These are phyloP conservation scores for Ambrosia artemisiifolia DNA, from an alignment of 129 eudicot species.

Conservation along the genomic window DNA sequence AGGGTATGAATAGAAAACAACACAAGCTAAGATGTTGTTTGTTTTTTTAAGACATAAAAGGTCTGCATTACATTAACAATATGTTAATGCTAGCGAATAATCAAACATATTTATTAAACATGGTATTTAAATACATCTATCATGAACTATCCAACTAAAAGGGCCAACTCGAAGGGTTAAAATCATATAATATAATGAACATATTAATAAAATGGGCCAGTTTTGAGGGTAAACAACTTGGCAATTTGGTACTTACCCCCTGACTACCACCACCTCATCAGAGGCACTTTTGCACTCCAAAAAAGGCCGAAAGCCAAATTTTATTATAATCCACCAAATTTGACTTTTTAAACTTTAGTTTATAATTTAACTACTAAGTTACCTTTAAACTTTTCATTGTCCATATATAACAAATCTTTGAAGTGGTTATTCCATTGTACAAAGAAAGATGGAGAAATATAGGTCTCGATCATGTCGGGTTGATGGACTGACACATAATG, in stretches of 20 bases:
- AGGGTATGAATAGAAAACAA: no score
- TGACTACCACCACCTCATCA: constrained; percentile 11
- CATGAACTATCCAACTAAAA: neutral
- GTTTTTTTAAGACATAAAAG: no score
- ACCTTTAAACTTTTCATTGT: neutral
- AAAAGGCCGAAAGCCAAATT: constrained; percentile 24
- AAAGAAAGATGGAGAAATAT: constrained; percentile 47
- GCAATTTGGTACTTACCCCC: neutral
- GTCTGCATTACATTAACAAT: no score
- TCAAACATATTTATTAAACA: no score
- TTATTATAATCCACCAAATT: neutral
- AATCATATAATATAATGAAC: neutral
- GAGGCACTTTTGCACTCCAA: constrained; percentile 20
- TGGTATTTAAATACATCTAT: neutral
- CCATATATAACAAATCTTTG: constrained; percentile 1
- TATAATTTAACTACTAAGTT: neutral
- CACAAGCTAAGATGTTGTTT: no score
- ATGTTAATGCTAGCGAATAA: no score
- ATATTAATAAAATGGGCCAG: neutral
- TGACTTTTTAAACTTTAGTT: neutral
- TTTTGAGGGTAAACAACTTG: neutral
- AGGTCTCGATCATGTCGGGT: constrained; percentile 65
- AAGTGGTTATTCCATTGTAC: neutral
- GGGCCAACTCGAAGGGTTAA: constrained; percentile 17
- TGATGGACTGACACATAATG: constrained; percentile 27